A percentile compares a stretch with the other conserved stretches of the same genome.
Evolutionary conservation across 805 yeast genomes (phyloP).

Genomic region (Yarrowia divulgata): DNA sequence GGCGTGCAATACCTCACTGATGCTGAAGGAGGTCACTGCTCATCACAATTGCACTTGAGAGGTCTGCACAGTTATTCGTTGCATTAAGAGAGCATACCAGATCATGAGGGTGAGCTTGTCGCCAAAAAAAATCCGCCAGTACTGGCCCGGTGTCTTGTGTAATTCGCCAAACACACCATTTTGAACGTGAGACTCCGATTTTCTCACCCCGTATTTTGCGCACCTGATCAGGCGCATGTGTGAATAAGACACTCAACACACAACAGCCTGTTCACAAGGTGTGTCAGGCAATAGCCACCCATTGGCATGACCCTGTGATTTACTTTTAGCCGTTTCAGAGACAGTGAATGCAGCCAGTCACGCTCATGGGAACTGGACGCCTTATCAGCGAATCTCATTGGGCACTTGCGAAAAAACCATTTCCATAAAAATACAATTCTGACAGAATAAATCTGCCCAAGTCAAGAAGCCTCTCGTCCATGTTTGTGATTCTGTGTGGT

Average conservation of each 20-base stretch:
- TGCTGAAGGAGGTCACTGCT: not conserved
- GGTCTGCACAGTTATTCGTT: not conserved
- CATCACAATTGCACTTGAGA: conserved; percentile 3
- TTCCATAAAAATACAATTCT: not conserved
- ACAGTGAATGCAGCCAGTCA: not conserved
- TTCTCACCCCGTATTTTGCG: not conserved
- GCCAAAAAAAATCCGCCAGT: not conserved
- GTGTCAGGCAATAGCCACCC: not conserved
- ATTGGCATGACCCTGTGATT: not conserved
- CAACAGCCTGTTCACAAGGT: not conserved
- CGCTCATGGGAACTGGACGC: not conserved
- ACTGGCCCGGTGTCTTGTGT: not conserved
- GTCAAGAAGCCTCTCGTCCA: not conserved
- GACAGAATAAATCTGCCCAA: not conserved
- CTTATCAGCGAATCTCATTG: not conserved
- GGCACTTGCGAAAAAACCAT: not conserved
- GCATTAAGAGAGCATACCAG: too few species aligned
- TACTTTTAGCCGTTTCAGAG: conserved; percentile 23
- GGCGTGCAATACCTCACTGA: not conserved
- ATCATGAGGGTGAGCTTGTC: not conserved
- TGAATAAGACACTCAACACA: not conserved
- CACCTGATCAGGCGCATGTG: conserved; percentile 15
- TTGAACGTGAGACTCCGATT: not conserved
- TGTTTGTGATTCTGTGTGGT: not conserved
- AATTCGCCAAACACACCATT: not conserved